These are phyloP conservation scores for Camellia japonica DNA, from an alignment of 148 eudicot genomes.

Conservation along the genomic window DNA sequence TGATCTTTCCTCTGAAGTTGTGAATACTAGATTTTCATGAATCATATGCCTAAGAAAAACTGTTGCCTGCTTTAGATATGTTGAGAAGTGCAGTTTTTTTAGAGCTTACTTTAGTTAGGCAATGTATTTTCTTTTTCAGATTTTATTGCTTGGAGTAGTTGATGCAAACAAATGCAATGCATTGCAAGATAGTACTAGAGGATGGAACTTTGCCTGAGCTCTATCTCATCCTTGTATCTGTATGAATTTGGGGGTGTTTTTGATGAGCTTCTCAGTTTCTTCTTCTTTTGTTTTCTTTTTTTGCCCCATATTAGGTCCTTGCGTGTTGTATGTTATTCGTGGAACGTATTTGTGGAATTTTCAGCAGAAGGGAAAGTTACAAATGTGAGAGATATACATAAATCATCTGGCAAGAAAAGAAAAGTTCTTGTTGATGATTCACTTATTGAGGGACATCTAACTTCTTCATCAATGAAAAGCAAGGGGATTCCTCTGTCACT, in stretches of 20 bases:
- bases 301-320: slow-evolving; percentile 46
- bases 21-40: neutral
- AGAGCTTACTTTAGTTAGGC: neutral
- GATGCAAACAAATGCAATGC: neutral
- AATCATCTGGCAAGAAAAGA: slow-evolving; percentile 42
- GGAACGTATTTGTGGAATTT: slow-evolving; percentile 52
- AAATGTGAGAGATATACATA: slow-evolving; percentile 2
- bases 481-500: slow-evolving; percentile 13
- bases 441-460: slow-evolving; percentile 17
- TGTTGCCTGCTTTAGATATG: neutral
- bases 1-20: slow-evolving; percentile 6
- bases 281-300: neutral
- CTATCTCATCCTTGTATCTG: neutral
- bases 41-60: slow-evolving; percentile 1
- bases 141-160: neutral
- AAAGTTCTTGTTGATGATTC: slow-evolving; percentile 26
- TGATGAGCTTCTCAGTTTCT: neutral
- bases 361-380: slow-evolving; percentile 22
- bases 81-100: neutral
- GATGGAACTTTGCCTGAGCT: neutral
- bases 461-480: slow-evolving; percentile 20
- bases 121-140: neutral
- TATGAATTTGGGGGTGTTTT: neutral
- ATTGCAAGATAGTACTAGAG: neutral
- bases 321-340: slow-evolving; percentile 69